phyloP scores from a whole-genome alignment of 179 eudicot genomes.

The Pouteria campechiana region DNA sequence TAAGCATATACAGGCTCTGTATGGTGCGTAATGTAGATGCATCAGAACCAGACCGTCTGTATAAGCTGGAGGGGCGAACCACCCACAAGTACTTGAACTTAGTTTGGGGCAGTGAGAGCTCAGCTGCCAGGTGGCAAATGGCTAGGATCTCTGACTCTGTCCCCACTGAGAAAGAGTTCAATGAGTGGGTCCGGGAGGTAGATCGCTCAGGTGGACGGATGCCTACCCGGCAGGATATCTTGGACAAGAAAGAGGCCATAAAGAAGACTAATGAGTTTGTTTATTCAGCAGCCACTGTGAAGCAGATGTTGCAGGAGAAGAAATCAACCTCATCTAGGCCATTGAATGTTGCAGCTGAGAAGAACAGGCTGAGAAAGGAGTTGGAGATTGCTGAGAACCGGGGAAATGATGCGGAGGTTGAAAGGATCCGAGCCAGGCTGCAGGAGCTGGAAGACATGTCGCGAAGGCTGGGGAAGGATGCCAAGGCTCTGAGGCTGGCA shows the following conservation, averaged over 20 bases:
- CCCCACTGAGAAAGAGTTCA: conserved; percentile 77
- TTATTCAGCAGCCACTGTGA: conserved; percentile 89
- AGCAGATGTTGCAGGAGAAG: conserved; percentile 94
- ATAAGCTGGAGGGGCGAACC: conserved; percentile 81
- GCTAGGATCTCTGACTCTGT: conserved; percentile 82
- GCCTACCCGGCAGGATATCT: conserved; percentile 71
- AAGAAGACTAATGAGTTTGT: conserved; percentile 64
- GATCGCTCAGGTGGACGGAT: conserved; percentile 70
- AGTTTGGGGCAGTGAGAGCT: conserved; percentile 94
- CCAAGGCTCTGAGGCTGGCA: conserved; percentile 67
- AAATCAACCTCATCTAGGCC: conserved; percentile 83
- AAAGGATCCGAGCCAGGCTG: conserved; percentile 62
- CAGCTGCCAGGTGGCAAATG: conserved; percentile 99
- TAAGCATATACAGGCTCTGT: conserved; percentile 79
- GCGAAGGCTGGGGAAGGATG: conserved; percentile 52
- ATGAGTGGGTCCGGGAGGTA: conserved; percentile 85
- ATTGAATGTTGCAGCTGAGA: conserved; percentile 89
- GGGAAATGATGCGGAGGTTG: conserved; percentile 63
- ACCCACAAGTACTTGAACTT: conserved; percentile 79
- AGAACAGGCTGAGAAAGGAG: conserved; percentile 70
- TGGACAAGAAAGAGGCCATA: conserved; percentile 65
- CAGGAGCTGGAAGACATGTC: conserved; percentile 68
- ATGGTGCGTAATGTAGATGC: conserved; percentile 75
- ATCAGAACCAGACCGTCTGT: conserved; percentile 70
- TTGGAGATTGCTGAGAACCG: conserved; percentile 69